These are phyloP conservation scores for Geosmithia morbida DNA, from an alignment of 2,329 filamentous ascomycete genomes.

Conservation along the genomic window DNA sequence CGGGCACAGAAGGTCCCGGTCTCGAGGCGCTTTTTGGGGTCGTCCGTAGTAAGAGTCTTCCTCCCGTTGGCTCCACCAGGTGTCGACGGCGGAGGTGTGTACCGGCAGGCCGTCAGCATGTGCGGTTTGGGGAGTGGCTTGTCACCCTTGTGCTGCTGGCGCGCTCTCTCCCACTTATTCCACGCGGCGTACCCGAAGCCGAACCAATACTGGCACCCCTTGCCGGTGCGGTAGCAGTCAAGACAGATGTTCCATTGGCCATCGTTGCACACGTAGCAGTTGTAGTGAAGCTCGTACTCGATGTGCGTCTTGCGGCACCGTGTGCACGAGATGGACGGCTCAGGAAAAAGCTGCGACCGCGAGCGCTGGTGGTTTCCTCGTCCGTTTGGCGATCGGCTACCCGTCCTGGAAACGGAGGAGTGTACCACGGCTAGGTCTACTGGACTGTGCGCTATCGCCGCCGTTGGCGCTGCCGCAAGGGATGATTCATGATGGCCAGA, in stretches of 20 bases:
- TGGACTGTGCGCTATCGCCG: conserved; percentile 17
- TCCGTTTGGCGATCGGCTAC: conserved; percentile 7
- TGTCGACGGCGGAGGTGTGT: conserved; percentile 30
- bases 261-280: conserved; percentile 54
- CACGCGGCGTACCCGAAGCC: conserved; percentile 69
- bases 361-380: conserved; percentile 19
- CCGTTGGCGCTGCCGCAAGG: conserved; percentile 5
- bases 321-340: conserved; percentile 62
- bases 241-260: conserved; percentile 70
- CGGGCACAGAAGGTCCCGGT: conserved; percentile 73
- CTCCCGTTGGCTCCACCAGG: conserved; percentile 39
- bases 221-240: conserved; percentile 61
- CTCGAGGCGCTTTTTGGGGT: conserved; percentile 54
- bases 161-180: conserved; percentile 46
- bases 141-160: conserved; percentile 8
- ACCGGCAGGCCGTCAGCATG: conserved; percentile 43
- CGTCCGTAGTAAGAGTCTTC: conserved; percentile 46
- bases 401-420: conserved; percentile 16
- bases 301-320: conserved; percentile 59
- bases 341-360: conserved; percentile 40
- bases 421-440: conserved; percentile 23
- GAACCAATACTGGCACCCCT: conserved; percentile 76
- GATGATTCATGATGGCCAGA: conserved; percentile 5
- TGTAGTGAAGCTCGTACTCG: conserved; percentile 77
- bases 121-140: conserved; percentile 24